A percentile compares a stretch with the other conserved stretches of the same genome.
phyloP scores from a whole-genome alignment of 2,329 filamentous ascomycete species.

The Ilyonectria destructans region DNA sequence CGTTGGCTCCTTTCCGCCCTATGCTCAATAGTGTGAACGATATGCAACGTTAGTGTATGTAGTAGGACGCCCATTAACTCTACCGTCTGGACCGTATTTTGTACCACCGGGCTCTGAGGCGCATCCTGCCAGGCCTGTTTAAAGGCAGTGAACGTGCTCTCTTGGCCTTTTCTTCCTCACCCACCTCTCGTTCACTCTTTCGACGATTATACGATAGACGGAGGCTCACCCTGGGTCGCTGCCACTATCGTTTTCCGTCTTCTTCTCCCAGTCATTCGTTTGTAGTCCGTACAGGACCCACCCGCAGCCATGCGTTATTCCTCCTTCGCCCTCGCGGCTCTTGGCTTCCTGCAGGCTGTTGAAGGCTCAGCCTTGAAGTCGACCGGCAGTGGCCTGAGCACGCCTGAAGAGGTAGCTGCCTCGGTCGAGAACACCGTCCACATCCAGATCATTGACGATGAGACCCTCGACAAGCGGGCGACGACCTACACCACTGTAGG shows the following conservation, averaged over 20 bases:
- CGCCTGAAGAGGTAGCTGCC: neutral
- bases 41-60: no score
- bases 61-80: neutral
- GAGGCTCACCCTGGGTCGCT: neutral
- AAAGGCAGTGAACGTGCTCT: neutral
- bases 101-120: neutral
- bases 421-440: neutral
- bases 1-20: no score
- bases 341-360: conserved; percentile 14
- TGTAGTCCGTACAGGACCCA: neutral
- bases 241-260: conserved; percentile 7
- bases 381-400: neutral
- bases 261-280: conserved; percentile 16
- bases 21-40: no score
- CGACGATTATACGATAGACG: neutral
- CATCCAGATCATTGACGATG: conserved; percentile 2
- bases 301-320: conserved; percentile 20
- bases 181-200: neutral
- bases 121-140: neutral
- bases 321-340: conserved; percentile 21
- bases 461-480: neutral
- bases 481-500: neutral
- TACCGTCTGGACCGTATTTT: neutral
- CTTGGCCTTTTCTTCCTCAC: neutral
- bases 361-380: conserved; percentile 9